These are phyloP conservation scores for Uronychia binucleata DNA, from an alignment of 73 alveolate genomes.

Conservation along the genomic window DNA sequence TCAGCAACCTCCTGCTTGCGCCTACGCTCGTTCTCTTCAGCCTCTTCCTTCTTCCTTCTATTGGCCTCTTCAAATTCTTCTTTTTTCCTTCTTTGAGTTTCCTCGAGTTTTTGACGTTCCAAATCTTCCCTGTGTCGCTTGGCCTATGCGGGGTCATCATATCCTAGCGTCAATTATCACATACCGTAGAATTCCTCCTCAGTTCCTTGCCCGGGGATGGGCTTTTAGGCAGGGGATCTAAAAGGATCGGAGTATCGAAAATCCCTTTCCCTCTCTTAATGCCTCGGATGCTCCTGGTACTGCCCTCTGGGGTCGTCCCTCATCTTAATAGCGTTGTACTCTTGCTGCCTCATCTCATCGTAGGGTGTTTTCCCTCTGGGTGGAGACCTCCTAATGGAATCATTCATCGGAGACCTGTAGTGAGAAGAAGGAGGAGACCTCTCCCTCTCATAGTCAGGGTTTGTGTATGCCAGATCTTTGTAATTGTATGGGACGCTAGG, in stretches of 20 bases:
- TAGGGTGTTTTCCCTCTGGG: no score
- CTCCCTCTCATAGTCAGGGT: not conserved
- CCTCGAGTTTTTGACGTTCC: not conserved
- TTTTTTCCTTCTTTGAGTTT: not conserved
- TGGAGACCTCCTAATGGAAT: no score
- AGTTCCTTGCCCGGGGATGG: not conserved
- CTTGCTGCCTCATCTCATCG: not conserved
- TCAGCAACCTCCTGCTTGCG: not conserved
- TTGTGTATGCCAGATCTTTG: no score
- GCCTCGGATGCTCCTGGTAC: no score
- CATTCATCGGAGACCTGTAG: no score
- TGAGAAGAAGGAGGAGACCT: not conserved
- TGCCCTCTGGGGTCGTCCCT: not conserved
- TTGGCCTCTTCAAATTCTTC: not conserved
- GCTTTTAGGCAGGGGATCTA: no score
- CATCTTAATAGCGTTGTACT: not conserved
- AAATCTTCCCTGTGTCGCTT: not conserved
- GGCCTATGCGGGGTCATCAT: not conserved
- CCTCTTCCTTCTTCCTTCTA: not conserved
- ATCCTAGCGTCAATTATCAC: not conserved
- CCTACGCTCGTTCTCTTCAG: not conserved
- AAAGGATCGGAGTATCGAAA: no score
- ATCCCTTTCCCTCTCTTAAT: constrained; percentile 1
- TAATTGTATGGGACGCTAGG: no score
- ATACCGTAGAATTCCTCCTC: not conserved